These are phyloP conservation scores for Candida saitoana DNA, from an alignment of 805 yeast species.

Conservation along the genomic window DNA sequence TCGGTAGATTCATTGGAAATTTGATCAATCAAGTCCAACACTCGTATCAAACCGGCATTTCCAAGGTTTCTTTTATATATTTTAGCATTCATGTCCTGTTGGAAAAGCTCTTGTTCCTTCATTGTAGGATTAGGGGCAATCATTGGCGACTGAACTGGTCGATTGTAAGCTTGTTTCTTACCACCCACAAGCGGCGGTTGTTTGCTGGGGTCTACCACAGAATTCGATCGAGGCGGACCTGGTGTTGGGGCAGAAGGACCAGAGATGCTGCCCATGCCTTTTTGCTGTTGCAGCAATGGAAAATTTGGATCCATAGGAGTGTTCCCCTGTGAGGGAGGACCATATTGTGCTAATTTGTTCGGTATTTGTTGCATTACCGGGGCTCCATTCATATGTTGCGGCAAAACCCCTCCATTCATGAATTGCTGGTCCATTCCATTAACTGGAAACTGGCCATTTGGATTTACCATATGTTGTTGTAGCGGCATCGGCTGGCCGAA, in stretches of 20 bases:
- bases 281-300: conserved; percentile 20
- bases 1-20: conserved; percentile 30
- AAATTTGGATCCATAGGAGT: conserved; percentile 26
- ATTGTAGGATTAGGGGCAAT: conserved; percentile 2
- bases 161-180: conserved; percentile 1
- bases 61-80: conserved; percentile 38
- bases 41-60: conserved; percentile 38
- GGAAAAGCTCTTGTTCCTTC: conserved; percentile 15
- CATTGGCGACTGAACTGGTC: conserved; percentile 18
- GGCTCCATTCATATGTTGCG: conserved; percentile 8
- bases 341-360: conserved; percentile 13
- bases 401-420: conserved; percentile 10
- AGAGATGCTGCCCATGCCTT: conserved; percentile 18
- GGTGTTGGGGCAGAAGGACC: conserved; percentile 6
- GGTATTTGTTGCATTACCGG: conserved; percentile 6
- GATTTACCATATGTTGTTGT: conserved; percentile 1
- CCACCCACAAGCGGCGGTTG: background rate
- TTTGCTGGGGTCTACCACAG: background rate
- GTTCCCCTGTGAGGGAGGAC: conserved; percentile 21
- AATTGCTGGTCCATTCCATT: conserved; percentile 7
- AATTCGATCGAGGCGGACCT: conserved; percentile 1
- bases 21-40: conserved; percentile 37
- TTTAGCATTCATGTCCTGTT: conserved; percentile 30
- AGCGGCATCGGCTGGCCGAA: background rate
- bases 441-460: conserved; percentile 1